Percentiles rank a stretch among this genome's conserved stretches.
These are phyloP conservation scores for Amoebophrya sp. DNA, from an alignment of 169 alveolate species.

Conservation along the genomic window DNA sequence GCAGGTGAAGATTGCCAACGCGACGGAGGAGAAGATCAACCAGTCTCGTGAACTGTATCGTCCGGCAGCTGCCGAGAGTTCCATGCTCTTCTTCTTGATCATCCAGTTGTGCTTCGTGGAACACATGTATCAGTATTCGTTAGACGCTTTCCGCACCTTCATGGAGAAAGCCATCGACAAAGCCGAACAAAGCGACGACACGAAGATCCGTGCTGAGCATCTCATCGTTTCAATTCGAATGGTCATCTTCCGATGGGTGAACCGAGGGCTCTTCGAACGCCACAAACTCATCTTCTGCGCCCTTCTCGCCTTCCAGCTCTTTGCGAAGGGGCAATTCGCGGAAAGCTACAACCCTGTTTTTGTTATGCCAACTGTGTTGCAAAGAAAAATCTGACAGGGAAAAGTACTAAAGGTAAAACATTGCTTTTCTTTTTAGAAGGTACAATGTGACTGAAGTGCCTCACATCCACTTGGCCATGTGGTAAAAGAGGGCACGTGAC, in stretches of 20 bases:
- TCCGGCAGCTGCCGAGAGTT: conserved; percentile 90
- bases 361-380: neutral
- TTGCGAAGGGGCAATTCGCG: conserved; percentile 76
- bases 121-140: conserved; percentile 92
- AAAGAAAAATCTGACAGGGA: neutral
- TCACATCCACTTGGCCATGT: too few relatives aligned
- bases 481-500: too few relatives aligned
- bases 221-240: conserved; percentile 80
- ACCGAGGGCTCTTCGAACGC: conserved; percentile 88
- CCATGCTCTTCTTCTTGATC: conserved; percentile 89
- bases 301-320: conserved; percentile 81
- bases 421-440: too few relatives aligned
- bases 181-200: conserved; percentile 65
- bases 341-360: conserved; percentile 71
- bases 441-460: too few relatives aligned
- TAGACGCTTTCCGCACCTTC: conserved; percentile 85
- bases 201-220: conserved; percentile 64
- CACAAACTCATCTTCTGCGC: conserved; percentile 87
- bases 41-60: conserved; percentile 87
- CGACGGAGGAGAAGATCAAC: conserved; percentile 83
- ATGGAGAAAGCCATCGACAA: conserved; percentile 77
- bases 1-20: conserved; percentile 63
- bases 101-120: conserved; percentile 84
- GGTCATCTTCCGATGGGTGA: conserved; percentile 86
- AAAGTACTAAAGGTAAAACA: neutral